phyloP scores from a whole-genome alignment of 257 asterid genomes.

The Echium plantagineum region DNA sequence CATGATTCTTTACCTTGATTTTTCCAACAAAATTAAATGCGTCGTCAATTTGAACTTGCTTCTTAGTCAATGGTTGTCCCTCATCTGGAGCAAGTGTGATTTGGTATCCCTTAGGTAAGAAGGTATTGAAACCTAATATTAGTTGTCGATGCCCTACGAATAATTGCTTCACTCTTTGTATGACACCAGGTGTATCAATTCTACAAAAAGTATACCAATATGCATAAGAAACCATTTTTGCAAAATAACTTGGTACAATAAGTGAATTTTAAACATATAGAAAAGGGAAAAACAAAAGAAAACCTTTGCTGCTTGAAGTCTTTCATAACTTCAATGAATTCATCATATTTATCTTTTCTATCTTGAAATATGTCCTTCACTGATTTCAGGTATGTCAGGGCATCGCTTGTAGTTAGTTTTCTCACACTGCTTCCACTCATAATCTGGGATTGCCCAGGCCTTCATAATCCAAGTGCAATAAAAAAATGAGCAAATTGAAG shows the following conservation, averaged over 20 bases:
- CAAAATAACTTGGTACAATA: background rate
- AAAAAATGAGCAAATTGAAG: slow-evolving; percentile 11
- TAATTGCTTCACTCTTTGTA: slow-evolving; percentile 51
- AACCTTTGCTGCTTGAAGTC: slow-evolving; percentile 89
- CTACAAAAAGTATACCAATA: slow-evolving; percentile 27
- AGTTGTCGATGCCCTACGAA: slow-evolving; percentile 58
- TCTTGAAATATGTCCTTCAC: slow-evolving; percentile 74
- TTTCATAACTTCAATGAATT: slow-evolving; percentile 94
- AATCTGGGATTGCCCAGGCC: slow-evolving; percentile 60
- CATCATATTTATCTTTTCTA: slow-evolving; percentile 58
- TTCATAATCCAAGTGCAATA: slow-evolving; percentile 25
- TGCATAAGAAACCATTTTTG: background rate
- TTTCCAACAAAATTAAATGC: slow-evolving; percentile 75
- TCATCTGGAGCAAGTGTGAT: slow-evolving; percentile 60
- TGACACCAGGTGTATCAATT: slow-evolving; percentile 48
- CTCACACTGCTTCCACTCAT: slow-evolving; percentile 55
- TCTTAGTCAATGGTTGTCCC: slow-evolving; percentile 48
- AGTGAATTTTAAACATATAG: slow-evolving; percentile 7
- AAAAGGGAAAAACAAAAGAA: background rate
- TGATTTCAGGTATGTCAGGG: slow-evolving; percentile 63
- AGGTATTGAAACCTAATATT: slow-evolving; percentile 72
- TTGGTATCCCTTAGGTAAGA: slow-evolving; percentile 61
- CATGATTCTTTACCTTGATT: slow-evolving; percentile 9
- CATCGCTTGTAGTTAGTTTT: slow-evolving; percentile 65
- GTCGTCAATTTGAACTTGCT: slow-evolving; percentile 62